Conservation (phyloP, 2,329 filamentous ascomycete species). For the Penicillium sp. region DNA sequence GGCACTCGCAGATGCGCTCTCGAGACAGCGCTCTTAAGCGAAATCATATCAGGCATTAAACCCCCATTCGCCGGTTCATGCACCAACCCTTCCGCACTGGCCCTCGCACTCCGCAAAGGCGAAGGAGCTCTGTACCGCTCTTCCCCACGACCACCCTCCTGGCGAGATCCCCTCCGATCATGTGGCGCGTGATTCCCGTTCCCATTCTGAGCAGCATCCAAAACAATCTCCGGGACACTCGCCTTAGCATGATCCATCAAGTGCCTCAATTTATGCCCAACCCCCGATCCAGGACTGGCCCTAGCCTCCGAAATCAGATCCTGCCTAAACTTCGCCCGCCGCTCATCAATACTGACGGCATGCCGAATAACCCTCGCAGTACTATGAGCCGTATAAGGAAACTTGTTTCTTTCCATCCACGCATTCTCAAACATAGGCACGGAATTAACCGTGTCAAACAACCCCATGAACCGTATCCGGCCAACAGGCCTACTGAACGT, state of each 20-base stretch:
- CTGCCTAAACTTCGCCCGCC: constrained; percentile 60
- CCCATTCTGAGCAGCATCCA: neutral
- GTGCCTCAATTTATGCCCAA: constrained; percentile 21
- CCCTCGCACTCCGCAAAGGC: constrained; percentile 2
- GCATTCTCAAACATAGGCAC: constrained; percentile 73
- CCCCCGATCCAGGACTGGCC: neutral
- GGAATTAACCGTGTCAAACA: constrained; percentile 82
- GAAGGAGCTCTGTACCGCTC: constrained; percentile 12
- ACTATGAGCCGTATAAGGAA: constrained; percentile 60
- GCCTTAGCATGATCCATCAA: constrained; percentile 13
- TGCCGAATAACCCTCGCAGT: constrained; percentile 58
- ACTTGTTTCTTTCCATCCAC: constrained; percentile 74
- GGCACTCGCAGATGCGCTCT: constrained; percentile 7
- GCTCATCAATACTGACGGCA: constrained; percentile 59
- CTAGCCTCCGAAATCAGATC: constrained; percentile 51
- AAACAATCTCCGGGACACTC: constrained; percentile 8
- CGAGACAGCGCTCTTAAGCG: constrained; percentile 8
- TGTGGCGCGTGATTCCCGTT: neutral
- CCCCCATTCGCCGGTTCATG: neutral
- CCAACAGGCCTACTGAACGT: constrained; percentile 76
- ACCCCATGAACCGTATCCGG: constrained; percentile 71
- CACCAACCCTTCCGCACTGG: constrained; percentile 1
- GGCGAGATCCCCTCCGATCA: neutral
- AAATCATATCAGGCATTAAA: constrained; percentile 4
- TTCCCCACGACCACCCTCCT: neutral